Base-by-base conservation (phyloP, 192 early-diverging fungal genomes). In the Chytriomyces confervae region DNA sequence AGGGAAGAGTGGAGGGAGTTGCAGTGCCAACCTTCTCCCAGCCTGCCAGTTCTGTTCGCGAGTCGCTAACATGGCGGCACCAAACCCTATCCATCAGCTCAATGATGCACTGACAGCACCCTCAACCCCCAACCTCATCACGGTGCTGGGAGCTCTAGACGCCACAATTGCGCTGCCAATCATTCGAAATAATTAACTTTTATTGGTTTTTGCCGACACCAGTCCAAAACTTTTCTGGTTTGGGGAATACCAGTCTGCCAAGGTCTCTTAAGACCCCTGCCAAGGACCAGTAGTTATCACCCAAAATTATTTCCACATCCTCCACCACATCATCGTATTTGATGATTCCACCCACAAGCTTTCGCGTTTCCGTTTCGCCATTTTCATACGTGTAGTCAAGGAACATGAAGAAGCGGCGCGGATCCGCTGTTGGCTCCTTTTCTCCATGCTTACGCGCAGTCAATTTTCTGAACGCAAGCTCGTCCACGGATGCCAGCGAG, bases 361-460 rank as follows among this genome's bases (percentile, higher is more conserved):
- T 24, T 24, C 45, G 20, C 4, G 72, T 74, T 18, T 61, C 53
- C 53, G 20, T n/a, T 57, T 57, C 16, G 20, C 53, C 16, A n/a
- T n/a, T n/a, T 3, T 20, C 16, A 57, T 20, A 57, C 53, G 16
- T 57, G 20, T 20, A n/a, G 3, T n/a, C 53, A 13, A 74, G 45
- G n/a, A 74, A 63, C 57, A 74, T 62, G 23, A 74, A 74, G 45
- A 74, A 74, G 45, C 50, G 72, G 36, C 72, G 72, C 5, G 24
- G 11, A 47, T 74, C 72, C 50, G 6, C 72, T 61, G 11, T 29
- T 7, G 47, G 47, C 2, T 47, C 29, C 13, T 16, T 60, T 60
- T 23, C 27, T 5, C 11, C 18, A 47, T 13, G 36, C 24, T 69
- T 47, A 46, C 24, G 10, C 0, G 18, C 66, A 16, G 66, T 11